Evolutionary conservation across 257 asterid genomes (phyloP).

Genomic region (Fraxinus anomala): DNA sequence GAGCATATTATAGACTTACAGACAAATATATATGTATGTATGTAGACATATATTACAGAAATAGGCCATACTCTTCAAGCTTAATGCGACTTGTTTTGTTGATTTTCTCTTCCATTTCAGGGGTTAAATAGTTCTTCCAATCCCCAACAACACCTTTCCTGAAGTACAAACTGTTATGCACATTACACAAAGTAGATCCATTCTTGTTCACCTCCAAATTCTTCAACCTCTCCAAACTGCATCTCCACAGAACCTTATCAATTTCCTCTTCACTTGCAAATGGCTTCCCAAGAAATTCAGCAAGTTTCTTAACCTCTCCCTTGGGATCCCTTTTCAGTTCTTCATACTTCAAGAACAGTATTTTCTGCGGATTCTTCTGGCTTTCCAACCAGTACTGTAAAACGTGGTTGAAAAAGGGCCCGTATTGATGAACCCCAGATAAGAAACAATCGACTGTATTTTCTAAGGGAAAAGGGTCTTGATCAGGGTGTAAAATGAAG

Average conservation of each 20-base stretch:
- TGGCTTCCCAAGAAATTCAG: constrained; percentile 44
- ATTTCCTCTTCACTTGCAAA: constrained; percentile 28
- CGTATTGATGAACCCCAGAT: constrained; percentile 32
- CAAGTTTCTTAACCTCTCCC: constrained; percentile 36
- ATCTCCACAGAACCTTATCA: constrained; percentile 39
- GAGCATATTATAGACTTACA: too few species aligned
- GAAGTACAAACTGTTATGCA: constrained; percentile 39
- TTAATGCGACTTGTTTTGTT: constrained; percentile 31
- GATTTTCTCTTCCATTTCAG: constrained; percentile 40
- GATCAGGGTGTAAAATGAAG: constrained; percentile 12
- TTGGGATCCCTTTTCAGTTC: constrained; percentile 40
- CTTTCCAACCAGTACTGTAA: constrained; percentile 43
- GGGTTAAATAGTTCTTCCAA: constrained; percentile 36
- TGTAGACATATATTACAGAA: not conserved
- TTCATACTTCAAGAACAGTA: constrained; percentile 47
- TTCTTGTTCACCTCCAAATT: constrained; percentile 47
- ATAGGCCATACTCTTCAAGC: constrained; percentile 39
- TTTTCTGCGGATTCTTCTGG: constrained; percentile 35
- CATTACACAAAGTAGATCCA: constrained; percentile 28
- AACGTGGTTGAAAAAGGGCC: constrained; percentile 43
- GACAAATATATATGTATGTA: too few species aligned
- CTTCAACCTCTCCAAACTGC: constrained; percentile 49
- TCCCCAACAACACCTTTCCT: constrained; percentile 50
- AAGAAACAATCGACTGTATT: constrained; percentile 38
- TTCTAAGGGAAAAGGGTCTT: constrained; percentile 30